Evolutionary conservation across 2,329 filamentous ascomycete genomes (phyloP).

Genomic region (Diplodia scrobiculata): DNA sequence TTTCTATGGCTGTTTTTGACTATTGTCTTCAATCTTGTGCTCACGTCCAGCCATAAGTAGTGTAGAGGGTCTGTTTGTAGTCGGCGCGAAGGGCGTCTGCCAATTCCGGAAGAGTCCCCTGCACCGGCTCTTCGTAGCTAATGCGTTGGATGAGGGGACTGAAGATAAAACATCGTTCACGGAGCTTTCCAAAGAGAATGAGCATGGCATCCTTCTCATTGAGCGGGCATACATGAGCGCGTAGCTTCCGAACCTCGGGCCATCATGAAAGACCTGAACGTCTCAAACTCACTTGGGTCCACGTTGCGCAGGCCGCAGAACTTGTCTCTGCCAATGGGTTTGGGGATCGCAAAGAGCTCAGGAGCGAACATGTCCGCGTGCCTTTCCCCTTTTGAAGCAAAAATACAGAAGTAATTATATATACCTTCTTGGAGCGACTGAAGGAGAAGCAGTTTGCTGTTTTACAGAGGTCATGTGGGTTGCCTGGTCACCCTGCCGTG

Average conservation of each 20-base stretch:
- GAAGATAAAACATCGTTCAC: too few species aligned
- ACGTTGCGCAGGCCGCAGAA: background rate
- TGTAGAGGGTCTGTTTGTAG: too few species aligned
- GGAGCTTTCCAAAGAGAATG: background rate
- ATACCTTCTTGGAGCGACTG: too few species aligned
- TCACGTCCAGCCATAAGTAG: too few species aligned
- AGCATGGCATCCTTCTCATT: background rate
- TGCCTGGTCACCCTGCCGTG: too few species aligned
- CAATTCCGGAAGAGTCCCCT: too few species aligned
- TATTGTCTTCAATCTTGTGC: background rate
- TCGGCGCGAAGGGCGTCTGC: too few species aligned
- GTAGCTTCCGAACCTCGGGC: background rate
- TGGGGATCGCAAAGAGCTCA: background rate
- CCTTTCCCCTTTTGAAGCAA: background rate
- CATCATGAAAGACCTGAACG: background rate
- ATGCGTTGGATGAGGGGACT: too few species aligned
- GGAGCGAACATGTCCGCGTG: background rate
- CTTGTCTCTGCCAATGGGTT: background rate
- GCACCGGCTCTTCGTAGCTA: too few species aligned
- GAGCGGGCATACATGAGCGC: background rate
- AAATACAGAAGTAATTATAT: too few species aligned
- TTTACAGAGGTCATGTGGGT: too few species aligned
- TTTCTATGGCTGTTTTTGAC: background rate
- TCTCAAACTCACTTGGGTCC: background rate
- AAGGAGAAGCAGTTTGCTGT: too few species aligned